Evolutionary conservation across 2,329 filamentous ascomycete genomes (phyloP).

Genomic region (Diplocarpon mali): DNA sequence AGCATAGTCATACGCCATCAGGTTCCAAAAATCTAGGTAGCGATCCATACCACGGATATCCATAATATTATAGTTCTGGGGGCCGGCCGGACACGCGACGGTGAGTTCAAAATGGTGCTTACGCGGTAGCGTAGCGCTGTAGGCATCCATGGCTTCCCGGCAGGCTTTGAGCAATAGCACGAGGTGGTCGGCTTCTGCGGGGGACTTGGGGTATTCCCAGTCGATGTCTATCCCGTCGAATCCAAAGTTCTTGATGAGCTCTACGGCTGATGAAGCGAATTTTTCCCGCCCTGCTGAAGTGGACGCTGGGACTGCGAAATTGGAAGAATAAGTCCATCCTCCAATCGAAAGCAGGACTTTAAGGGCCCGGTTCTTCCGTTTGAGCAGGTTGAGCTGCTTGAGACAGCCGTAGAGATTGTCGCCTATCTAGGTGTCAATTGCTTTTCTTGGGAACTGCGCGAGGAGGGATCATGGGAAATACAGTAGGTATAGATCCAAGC

Average conservation of each 20-base stretch:
- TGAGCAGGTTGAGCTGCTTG: constrained; percentile 80
- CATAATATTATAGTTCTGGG: constrained; percentile 50
- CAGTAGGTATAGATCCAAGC: no score
- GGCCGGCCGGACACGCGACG: constrained; percentile 51
- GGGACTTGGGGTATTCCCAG: constrained; percentile 54
- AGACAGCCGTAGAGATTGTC: constrained; percentile 80
- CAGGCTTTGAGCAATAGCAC: constrained; percentile 47
- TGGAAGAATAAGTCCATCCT: constrained; percentile 83
- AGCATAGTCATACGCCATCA: constrained; percentile 85
- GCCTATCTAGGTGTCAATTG: constrained; percentile 24
- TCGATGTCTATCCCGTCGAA: constrained; percentile 63
- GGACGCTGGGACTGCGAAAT: constrained; percentile 67
- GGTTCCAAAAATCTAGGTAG: constrained; percentile 63
- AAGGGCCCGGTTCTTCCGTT: constrained; percentile 68
- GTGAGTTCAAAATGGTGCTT: constrained; percentile 49
- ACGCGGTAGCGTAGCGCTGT: constrained; percentile 34
- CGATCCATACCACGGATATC: constrained; percentile 53
- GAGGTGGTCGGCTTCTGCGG: constrained; percentile 43
- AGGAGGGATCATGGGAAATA: no score
- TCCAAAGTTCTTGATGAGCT: constrained; percentile 68
- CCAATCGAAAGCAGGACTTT: constrained; percentile 82
- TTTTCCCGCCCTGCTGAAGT: constrained; percentile 54
- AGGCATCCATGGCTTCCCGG: constrained; percentile 46
- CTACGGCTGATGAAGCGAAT: constrained; percentile 66
- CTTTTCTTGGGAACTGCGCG: no score